Evolutionary conservation across 2,329 filamentous ascomycete species (phyloP).

Genomic region (Hymenoscyphus fraxineus): DNA sequence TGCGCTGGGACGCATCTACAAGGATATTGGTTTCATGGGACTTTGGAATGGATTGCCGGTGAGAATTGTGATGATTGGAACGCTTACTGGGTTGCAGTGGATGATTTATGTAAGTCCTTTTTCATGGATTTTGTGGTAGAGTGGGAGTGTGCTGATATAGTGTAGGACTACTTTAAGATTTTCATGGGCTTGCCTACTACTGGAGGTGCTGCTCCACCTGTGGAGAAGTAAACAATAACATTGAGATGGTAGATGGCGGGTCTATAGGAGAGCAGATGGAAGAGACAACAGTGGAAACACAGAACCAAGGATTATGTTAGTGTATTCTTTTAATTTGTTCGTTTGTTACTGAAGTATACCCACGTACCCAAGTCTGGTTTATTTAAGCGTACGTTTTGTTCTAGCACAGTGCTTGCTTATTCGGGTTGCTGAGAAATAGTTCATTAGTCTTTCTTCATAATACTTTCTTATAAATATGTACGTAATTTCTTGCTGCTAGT

Average conservation of each 20-base stretch:
- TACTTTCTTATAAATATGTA: too few relatives aligned
- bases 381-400: neutral
- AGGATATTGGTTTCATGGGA: conserved; percentile 80
- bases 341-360: neutral
- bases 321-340: neutral
- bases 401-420: neutral
- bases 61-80: conserved; percentile 71
- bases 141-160: neutral
- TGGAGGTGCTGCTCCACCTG: conserved; percentile 48
- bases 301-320: neutral
- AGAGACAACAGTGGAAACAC: neutral
- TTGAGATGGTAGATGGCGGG: neutral
- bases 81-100: conserved; percentile 78
- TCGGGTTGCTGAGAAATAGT: neutral
- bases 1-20: conserved; percentile 77
- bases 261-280: neutral
- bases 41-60: conserved; percentile 89
- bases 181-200: conserved; percentile 85
- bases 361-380: neutral
- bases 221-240: conserved; percentile 26
- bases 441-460: too few relatives aligned
- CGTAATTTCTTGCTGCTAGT: too few relatives aligned
- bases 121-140: neutral
- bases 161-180: conserved; percentile 79
- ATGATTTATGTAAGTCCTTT: conserved; percentile 69